Conservation (phyloP, 2,329 filamentous ascomycete genomes). For the Graphilbum sp. region DNA sequence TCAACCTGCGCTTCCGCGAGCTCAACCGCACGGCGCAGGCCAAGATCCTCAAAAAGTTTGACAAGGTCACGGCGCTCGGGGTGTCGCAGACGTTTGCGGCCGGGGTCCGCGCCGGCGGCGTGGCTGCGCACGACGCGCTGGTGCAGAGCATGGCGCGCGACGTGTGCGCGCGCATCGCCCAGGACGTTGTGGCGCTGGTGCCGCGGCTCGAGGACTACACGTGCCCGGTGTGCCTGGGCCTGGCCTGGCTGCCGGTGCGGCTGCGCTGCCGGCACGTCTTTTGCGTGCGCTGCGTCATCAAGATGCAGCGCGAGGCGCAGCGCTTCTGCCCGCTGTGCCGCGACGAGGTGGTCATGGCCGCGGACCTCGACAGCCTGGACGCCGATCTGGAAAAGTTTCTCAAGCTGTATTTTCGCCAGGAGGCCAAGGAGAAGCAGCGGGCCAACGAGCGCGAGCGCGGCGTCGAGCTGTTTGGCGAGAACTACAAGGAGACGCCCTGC, state of each 20-base stretch:
- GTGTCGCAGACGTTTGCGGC: slow-evolving; percentile 47
- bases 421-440: slow-evolving; percentile 48
- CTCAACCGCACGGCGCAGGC: slow-evolving; percentile 61
- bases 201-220: slow-evolving; percentile 74
- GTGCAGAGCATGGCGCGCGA: slow-evolving; percentile 55
- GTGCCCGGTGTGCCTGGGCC: slow-evolving; percentile 63
- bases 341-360: slow-evolving; percentile 51
- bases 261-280: slow-evolving; percentile 62
- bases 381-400: slow-evolving; percentile 50
- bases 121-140: slow-evolving; percentile 42
- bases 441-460: slow-evolving; percentile 64
- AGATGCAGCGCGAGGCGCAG: slow-evolving; percentile 56
- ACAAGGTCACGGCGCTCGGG: slow-evolving; percentile 65
- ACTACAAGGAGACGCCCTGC: slow-evolving; percentile 44
- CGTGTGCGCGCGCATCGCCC: slow-evolving; percentile 57
- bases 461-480: slow-evolving; percentile 52
- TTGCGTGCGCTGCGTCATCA: slow-evolving; percentile 70
- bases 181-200: slow-evolving; percentile 54
- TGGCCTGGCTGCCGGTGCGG: slow-evolving; percentile 70
- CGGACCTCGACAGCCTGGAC: slow-evolving; percentile 58
- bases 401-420: slow-evolving; percentile 58
- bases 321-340: slow-evolving; percentile 63
- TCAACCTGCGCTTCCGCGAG: slow-evolving; percentile 68
- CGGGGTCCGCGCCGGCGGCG: slow-evolving; percentile 39
- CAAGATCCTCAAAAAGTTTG: slow-evolving; percentile 86